Base-by-base conservation (phyloP, 495 filamentous ascomycete genomes). In the Penicillium canariense region DNA sequence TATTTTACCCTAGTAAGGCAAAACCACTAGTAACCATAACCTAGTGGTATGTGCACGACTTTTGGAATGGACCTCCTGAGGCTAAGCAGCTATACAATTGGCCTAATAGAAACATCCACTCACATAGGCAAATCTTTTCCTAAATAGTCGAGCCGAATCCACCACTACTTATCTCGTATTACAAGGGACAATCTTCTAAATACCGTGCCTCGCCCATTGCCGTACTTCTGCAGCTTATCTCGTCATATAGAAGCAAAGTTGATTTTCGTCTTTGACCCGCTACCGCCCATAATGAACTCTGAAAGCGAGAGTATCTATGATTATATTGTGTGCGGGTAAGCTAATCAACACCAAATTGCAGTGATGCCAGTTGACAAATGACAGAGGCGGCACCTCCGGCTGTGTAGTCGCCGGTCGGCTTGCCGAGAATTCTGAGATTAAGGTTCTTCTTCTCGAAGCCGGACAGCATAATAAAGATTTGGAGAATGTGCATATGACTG, bases 341-440 rank as follows among this genome's bases (percentile, higher is more conserved):
- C 38, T 7, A n/a, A 35, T 23, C 7, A 23, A 18, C 18, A 3
- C 14, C 18, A 14, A 4, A 8, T 7, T 15, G 20, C 18, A n/a
- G 1, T 23, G 5, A 28, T 18, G 11, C 9, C 11, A 22, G 15
- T 45, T 48, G 17, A 38, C 23, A 12, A 46, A 10, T 18, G 18
- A 42, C 23, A 81, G 80, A 15, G 84, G 84, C 34, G 85, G 84
- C 10, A 86, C 84, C 0, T 76, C 83, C 3, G 84, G 84, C 11
- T 77, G 73, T 50, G 80, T 81, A 4, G 72, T 87, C 12, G 85
- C 84, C n/a, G 79, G 74, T 12, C 79, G 85, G 25, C 74, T 88
- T 8, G 83, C 84, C 5, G 78, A 81, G 38, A 82, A 83, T 14
- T 72, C 77, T 0, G 68, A 75, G 11, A 63, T 82, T 18, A 72